These are phyloP conservation scores for Erigeron canadensis DNA, from an alignment of 129 eudicot genomes.

Conservation along the genomic window DNA sequence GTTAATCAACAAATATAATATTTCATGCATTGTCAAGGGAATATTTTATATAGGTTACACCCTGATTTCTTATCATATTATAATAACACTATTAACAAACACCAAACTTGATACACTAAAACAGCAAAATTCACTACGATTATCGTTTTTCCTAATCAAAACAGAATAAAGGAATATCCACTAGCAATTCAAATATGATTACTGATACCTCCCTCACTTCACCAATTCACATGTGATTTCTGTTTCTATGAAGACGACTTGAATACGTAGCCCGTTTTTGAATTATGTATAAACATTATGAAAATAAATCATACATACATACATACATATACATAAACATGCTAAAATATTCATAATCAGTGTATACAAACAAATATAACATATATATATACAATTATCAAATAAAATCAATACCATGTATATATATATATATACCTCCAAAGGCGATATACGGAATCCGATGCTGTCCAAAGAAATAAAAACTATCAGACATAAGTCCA, in stretches of 20 bases:
- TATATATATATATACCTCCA: constrained; percentile 58
- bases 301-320: not conserved
- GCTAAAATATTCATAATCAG: constrained; percentile 9
- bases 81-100: not conserved
- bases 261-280: not conserved
- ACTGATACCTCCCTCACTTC: no score
- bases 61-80: not conserved
- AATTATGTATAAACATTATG: not conserved
- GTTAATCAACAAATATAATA: not conserved
- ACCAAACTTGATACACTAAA: not conserved
- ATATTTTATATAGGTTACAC: not conserved
- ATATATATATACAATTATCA: not conserved
- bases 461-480: constrained; percentile 68
- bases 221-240: no score
- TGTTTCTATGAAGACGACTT: not conserved
- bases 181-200: no score
- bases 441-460: constrained; percentile 86
- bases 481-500: constrained; percentile 82
- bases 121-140: not conserved
- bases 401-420: no score
- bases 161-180: no score
- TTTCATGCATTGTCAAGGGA: not conserved
- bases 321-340: not conserved
- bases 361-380: not conserved
- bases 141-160: no score